Evolutionary conservation across 306 rosid genomes (phyloP).

Genomic region (Styphnolobium japonicum): DNA sequence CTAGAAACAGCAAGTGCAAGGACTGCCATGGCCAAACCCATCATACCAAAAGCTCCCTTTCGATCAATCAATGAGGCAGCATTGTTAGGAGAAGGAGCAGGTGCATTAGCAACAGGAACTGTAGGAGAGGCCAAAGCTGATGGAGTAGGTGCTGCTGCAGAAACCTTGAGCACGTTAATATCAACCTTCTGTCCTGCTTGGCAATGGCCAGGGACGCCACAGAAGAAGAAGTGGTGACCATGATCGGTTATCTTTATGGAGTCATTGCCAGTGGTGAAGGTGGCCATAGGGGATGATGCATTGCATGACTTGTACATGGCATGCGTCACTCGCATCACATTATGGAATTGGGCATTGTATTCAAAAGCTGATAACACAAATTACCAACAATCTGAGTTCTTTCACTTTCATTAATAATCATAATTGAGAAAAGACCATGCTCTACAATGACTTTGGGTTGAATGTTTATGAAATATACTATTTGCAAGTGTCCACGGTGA

Average conservation of each 20-base stretch:
- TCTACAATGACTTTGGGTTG: not conserved
- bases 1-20: constrained; percentile 32
- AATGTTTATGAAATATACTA: not conserved
- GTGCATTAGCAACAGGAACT: constrained; percentile 29
- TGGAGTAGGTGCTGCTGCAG: constrained; percentile 38
- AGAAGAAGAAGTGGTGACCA: constrained; percentile 83
- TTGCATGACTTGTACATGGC: constrained; percentile 77
- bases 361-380: constrained; percentile 48
- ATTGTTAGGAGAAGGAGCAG: constrained; percentile 47
- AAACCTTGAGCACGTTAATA: constrained; percentile 49
- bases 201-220: constrained; percentile 94
- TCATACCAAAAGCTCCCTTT: constrained; percentile 24
- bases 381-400: not conserved
- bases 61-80: constrained; percentile 33
- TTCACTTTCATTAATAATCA: not conserved
- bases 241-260: constrained; percentile 44
- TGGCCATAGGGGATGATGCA: constrained; percentile 57
- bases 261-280: constrained; percentile 76
- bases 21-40: constrained; percentile 33
- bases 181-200: constrained; percentile 78
- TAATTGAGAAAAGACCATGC: constrained; percentile 16
- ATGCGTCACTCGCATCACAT: constrained; percentile 81
- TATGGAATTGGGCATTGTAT: constrained; percentile 70
- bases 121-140: constrained; percentile 39
- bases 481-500: not conserved